These are phyloP conservation scores for Rhinocladiella mackenziei DNA, from an alignment of 2,329 filamentous ascomycete species.

Conservation along the genomic window DNA sequence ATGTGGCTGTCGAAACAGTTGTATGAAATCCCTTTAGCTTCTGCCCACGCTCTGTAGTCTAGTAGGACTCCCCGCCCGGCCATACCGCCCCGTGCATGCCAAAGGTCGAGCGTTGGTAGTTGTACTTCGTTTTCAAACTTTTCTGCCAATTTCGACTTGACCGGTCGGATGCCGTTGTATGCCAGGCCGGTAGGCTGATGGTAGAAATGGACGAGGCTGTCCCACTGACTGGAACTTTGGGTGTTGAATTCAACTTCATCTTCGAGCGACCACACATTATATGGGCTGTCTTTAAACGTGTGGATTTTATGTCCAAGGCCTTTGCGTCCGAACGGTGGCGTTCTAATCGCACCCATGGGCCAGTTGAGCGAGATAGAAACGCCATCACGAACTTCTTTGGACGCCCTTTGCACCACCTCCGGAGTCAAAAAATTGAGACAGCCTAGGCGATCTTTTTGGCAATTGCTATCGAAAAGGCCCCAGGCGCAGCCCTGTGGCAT, in stretches of 20 bases:
- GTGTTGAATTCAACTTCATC: constrained; percentile 46
- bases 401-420: constrained; percentile 49
- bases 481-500: constrained; percentile 35
- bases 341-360: constrained; percentile 32
- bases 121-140: constrained; percentile 6
- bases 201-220: constrained; percentile 37
- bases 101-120: constrained; percentile 28
- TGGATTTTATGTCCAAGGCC: not conserved
- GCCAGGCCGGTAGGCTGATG: constrained; percentile 10
- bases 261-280: constrained; percentile 33
- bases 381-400: constrained; percentile 40
- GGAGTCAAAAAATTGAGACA: constrained; percentile 58
- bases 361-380: constrained; percentile 1
- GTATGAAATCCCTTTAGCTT: constrained; percentile 18
- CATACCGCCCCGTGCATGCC: constrained; percentile 39
- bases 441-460: constrained; percentile 50
- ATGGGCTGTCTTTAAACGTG: constrained; percentile 11
- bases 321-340: not conserved
- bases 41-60: constrained; percentile 37
- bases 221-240: constrained; percentile 48
- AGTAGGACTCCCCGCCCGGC: constrained; percentile 46
- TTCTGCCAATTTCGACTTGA: constrained; percentile 28
- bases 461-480: constrained; percentile 51
- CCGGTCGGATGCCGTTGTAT: constrained; percentile 30
- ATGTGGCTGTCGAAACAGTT: constrained; percentile 40